Percentiles rank a stretch among this genome's conserved stretches.
Conservation (phyloP, 768 basidiomycete species). For the Phylloporus rhodoxanthus region DNA sequence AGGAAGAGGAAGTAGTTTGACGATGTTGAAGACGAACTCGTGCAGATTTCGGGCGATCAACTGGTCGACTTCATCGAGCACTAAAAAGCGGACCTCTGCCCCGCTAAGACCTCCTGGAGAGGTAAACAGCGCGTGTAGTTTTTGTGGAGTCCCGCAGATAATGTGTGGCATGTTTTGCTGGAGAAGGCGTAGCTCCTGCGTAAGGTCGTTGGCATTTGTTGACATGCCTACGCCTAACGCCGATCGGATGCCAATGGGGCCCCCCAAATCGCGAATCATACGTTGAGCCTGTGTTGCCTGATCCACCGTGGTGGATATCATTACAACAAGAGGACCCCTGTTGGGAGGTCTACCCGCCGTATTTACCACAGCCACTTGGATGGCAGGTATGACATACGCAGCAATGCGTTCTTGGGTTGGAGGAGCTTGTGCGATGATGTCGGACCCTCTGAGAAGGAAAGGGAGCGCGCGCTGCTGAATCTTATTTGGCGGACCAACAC, state of each 20-base stretch:
- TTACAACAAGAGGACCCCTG: constrained; percentile 77
- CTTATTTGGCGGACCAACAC: constrained; percentile 97
- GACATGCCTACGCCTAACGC: constrained; percentile 82
- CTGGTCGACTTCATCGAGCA: constrained; percentile 97
- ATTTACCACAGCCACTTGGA: constrained; percentile 72
- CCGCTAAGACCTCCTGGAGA: constrained; percentile 70
- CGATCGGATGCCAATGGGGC: constrained; percentile 86
- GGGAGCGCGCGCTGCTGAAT: constrained; percentile 96
- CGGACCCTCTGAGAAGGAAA: constrained; percentile 87
- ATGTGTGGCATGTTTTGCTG: constrained; percentile 93
- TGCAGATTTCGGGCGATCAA: constrained; percentile 95
- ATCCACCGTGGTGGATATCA: constrained; percentile 97
- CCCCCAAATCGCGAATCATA: constrained; percentile 91
- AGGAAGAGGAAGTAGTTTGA: constrained; percentile 87
- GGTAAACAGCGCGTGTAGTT: constrained; percentile 88
- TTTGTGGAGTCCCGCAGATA: constrained; percentile 95
- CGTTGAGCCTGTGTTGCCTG: constrained; percentile 96
- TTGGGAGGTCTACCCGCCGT: constrained; percentile 50
- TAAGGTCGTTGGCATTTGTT: constrained; percentile 51
- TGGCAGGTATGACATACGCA: constrained; percentile 90
- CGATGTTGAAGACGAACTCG: constrained; percentile 90
- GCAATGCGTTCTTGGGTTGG: constrained; percentile 98
- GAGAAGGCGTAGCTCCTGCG: constrained; percentile 74
- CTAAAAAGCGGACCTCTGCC: constrained; percentile 85
- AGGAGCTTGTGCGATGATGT: constrained; percentile 98